Base-by-base conservation (phyloP, 139 green algal genomes). In the Closterium sp. region DNA sequence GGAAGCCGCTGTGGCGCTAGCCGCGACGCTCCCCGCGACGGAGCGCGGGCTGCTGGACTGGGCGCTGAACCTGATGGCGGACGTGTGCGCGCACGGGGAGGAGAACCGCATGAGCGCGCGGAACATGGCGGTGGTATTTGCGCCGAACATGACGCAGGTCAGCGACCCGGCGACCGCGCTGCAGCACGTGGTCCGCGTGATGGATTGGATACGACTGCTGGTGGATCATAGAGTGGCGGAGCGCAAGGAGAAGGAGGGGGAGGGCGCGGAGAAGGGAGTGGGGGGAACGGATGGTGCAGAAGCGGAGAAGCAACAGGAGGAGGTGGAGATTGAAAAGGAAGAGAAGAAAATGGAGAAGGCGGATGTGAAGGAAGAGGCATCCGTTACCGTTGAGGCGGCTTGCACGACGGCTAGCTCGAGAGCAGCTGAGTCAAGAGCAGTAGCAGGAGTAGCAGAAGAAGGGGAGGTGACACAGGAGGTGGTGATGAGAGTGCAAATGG, bases 71-170 rank as follows among this genome's bases (percentile, higher is more conserved):
- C 88, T 91, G 11, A 86, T 91, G 88, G 45, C 88, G 31, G 88
- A 91, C 45, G 88, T 91, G 42, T 32, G 85, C 22, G 88, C 85
- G 45, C 34, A 86, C 38, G 38, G 28, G 88, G 31, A 29, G 24
- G 11, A 91, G 27, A 91, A 91, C 34, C 29, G 31, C 17, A 91
- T 91, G 88, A 86, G 31, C 24, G 88, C 32, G 31, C 88, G 88
- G 1, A 91, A 91, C 45, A 86, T 86, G 29, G 88, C 88, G 31
- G 84, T 91, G 88, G 88, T 91, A 9, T 91, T 91, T 91, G 88
- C 88, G 45, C 88, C 88, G 31, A 91, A 91, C 27, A 91, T 91
- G 88, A 89, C 87, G 1, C 28, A 29, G 31, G 87, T 89, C 27
- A 79, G 62, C 62, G 62, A 79, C 13, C 62, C 62, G 0, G 62